A percentile compares a stretch with the other conserved stretches of the same genome.
Evolutionary conservation across 2,329 filamentous ascomycete genomes (phyloP).

Genomic region (Ophiostoma himal-ulmi): DNA sequence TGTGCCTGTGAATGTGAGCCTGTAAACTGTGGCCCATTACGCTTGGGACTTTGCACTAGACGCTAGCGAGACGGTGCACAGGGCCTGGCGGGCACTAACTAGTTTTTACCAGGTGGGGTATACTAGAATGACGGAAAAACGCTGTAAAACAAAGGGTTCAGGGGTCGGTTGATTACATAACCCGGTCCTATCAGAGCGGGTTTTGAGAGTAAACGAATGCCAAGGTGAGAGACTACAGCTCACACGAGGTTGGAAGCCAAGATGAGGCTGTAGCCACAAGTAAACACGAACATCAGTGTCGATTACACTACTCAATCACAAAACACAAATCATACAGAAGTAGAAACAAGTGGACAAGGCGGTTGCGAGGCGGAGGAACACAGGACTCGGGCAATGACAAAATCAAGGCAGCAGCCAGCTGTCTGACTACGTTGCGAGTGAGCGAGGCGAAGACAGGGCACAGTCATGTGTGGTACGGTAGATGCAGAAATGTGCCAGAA

Average conservation of each 20-base stretch:
- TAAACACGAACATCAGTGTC: neutral
- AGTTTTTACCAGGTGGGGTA: conserved; percentile 2
- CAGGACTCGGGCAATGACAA: neutral
- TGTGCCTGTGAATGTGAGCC: neutral
- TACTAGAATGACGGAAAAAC: neutral
- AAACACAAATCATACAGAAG: neutral
- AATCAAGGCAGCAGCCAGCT: conserved; percentile 1
- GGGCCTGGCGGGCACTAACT: conserved; percentile 6
- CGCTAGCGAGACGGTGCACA: conserved; percentile 9
- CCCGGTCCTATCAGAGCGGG: neutral
- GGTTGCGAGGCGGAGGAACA: neutral
- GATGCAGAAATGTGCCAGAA: neutral
- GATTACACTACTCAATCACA: neutral
- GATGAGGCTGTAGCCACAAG: neutral
- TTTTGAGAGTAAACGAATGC: neutral
- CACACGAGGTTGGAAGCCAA: no score
- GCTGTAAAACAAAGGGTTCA: conserved; percentile 2
- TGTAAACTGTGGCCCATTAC: neutral
- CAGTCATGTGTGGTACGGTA: conserved; percentile 5
- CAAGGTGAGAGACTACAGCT: no score
- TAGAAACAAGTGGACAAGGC: neutral
- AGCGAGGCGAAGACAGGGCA: conserved; percentile 6
- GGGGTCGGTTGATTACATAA: neutral
- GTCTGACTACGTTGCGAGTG: neutral
- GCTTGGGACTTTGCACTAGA: conserved; percentile 1